Percentiles rank a stretch among this genome's conserved stretches.
Conservation (phyloP, 73 alveolate genomes). For the Paramecium primaurelia region DNA sequence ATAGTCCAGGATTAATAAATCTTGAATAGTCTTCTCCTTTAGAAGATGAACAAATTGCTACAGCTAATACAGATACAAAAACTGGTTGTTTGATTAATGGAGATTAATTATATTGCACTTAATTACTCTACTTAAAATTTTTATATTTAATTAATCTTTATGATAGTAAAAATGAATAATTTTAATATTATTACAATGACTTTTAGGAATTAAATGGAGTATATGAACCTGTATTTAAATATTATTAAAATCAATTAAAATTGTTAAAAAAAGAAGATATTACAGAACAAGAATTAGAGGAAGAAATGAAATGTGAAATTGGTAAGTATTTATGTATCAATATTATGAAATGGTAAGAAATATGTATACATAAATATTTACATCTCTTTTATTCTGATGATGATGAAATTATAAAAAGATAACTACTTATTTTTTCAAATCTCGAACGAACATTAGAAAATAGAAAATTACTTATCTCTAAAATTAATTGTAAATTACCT, state of each 20-base stretch:
- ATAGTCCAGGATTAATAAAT: background rate
- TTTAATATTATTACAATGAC: background rate
- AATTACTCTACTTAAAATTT: background rate
- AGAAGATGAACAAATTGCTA: background rate
- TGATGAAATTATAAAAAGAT: background rate
- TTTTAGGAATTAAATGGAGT: background rate
- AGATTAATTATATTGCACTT: background rate
- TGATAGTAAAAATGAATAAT: slow-evolving; percentile 8
- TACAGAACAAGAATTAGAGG: background rate
- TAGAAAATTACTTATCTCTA: background rate
- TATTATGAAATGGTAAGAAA: background rate
- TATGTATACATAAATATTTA: background rate
- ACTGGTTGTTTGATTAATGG: background rate
- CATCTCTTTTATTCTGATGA: background rate
- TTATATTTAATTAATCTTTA: background rate
- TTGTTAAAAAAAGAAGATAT: background rate
- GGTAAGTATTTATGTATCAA: background rate
- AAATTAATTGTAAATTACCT: background rate
- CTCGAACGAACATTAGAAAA: background rate
- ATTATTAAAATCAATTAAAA: background rate
- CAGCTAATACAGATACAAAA: background rate
- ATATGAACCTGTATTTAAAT: background rate
- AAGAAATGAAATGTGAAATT: background rate
- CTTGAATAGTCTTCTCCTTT: background rate
- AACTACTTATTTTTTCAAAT: background rate